Evolutionary conservation across 768 basidiomycete genomes (phyloP), one percentile per base, ranked within the genome.

Genomic region (Suillus americanus): DNA sequence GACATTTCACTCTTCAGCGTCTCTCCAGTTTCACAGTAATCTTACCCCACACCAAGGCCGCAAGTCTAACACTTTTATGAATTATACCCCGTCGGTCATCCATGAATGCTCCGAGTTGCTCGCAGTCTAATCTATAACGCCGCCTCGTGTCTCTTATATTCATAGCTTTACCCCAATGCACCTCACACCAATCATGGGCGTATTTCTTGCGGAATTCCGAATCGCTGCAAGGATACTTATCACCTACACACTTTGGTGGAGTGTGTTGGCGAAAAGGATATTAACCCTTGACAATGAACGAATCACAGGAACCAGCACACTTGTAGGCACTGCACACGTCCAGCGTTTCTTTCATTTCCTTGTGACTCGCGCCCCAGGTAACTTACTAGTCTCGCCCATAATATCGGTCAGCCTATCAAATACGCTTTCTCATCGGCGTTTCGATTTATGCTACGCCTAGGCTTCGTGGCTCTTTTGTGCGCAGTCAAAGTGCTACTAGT

Each of bases 41-140:
- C 12, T 40, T 40, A 59, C 57, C 57, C 57, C 57, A 41, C 57
- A 59, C 56, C 25, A 30, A 30, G 40, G 40, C 40, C 57, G 57
- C 40, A 41, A 54, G 25, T 41, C 57, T 18, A 53, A 18, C 28
- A 40, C 25, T 20, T 41, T 41, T 59, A 59, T 41, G 57, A 59
- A 59, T 30, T 20, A 30, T 18, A 13, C 57, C n/a, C 25, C 10
- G 40, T 28, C 56, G 25, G 56, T 28, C 25, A 28, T 41, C 37
- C 14, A 57, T 57, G 56, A 38, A 56, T 14, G 28, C 12, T 13
- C 40, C 57, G 57, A 28, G 16, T 30, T 12, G 16, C 5, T 59
- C 57, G 28, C 38, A 30, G 57, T 40, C 25, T 38, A 57, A 9
- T 14, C 38, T 2, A 40, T 30, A 30, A 40, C 18, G 57, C 57